Evolutionary conservation across 768 basidiomycete species (phyloP), one percentile per base, ranked within the genome.

Genomic region (Trametes cubensis): DNA sequence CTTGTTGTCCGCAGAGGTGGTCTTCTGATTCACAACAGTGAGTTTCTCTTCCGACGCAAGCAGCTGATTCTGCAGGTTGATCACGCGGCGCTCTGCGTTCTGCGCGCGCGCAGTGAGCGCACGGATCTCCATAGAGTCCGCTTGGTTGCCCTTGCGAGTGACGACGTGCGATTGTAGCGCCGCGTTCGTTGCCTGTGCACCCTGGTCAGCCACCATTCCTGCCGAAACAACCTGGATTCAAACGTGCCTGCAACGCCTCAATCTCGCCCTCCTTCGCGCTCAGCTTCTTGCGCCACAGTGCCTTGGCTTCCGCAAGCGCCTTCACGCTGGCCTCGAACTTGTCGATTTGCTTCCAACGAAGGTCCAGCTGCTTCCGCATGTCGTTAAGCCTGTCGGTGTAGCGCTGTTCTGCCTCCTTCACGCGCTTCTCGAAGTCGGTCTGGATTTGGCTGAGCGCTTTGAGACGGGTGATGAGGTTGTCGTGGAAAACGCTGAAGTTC

Each of bases 401-500:
- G 23, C 81, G 81, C 4, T 75, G 75, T 69, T 98, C 96, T 0
- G 85, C 83, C 20, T 94, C 92, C 73, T 93, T 94, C 64, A 81
- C 80, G 13, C 90, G 85, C 70, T 86, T 90, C 70, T 98, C 95
- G 70, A 96, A 97, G 67, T 94, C 87, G 30, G 83, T 73, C 72
- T 94, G 89, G 39, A 98, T 90, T 65, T 92, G 87, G 56, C 85
- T 89, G 60, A 98, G 83, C 0, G 87, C 80, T 70, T 94, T 94
- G 28, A 99, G 80, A 14, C 95, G 85, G 1, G 87, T 85, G 70
- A 97, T 89, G 23, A 99, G 84, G 67, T 94, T 95, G 74, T 97
- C 95, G 67, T 96, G 92, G 81, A 99, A 97, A 57, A 94, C 88
- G 65, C 83, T 79, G 69, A 98, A 97, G 75, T 96, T 96, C 21